Evolutionary conservation across 1,139 yeast species (phyloP), one percentile per base, ranked within the genome.

Genomic region (Magnusiomyces paraingens): DNA sequence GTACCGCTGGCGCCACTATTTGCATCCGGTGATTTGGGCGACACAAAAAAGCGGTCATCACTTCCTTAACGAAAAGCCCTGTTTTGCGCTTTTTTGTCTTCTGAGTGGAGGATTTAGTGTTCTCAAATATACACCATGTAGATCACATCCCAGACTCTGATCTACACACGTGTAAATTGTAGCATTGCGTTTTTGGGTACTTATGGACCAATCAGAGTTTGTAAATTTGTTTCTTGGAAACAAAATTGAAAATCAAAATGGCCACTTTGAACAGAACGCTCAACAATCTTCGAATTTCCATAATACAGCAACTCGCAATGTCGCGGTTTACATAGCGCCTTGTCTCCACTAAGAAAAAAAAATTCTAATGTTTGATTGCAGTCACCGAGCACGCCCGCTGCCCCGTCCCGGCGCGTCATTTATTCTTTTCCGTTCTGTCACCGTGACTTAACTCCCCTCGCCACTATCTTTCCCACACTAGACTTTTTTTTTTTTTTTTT

Each of bases 181-280:
- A 53, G 48, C 49, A 51, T 45, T 44, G 55, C 57, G 45, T 21
- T 50, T 55, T 50, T 39, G 55, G 49, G 46, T 12, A 20, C 36
- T 52, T 55, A 48, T 55, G 36, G 47, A 36, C 57, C 57, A 55
- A 55, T 55, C 6, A n/a, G 5, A 20, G 3, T 12, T 3, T n/a
- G 40, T 36, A 36, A 11, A 6, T 36, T n/a, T 11, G 4, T 14
- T 36, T 36, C 40, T 36, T 12, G 40, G 10, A 14, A 26, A 26
- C 8, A 26, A 26, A 26, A 8, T 26, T 8, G 32, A 26, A 26
- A 26, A 26, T 26, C 32, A 26, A 26, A 26, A 26, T 4, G 8
- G 32, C 32, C 32, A 26, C 32, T 26, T 26, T 26, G 32, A 26
- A 26, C 32, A 5, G 32, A 4, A 8, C 32, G 32, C 4, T 26